Conservation (phyloP, 331 rosid species). For the Ulmus americana region DNA sequence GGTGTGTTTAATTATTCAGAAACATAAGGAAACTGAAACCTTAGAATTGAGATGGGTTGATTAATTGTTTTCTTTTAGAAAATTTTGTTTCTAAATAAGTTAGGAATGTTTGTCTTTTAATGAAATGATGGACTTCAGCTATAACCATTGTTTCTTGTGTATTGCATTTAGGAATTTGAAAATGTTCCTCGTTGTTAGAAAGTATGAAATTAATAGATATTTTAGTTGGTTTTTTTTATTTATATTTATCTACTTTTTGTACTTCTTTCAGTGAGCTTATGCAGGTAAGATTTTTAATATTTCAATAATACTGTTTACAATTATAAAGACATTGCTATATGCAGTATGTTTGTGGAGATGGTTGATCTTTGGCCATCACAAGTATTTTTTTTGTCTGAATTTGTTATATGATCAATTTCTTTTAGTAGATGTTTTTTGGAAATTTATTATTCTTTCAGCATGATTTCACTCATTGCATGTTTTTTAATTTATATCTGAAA, state of each 20-base stretch:
- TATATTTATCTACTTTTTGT: neutral
- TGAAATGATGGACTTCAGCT: neutral
- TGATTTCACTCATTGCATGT: constrained; percentile 8
- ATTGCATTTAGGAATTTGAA: constrained; percentile 1
- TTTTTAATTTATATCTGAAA: neutral
- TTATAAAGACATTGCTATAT: no score
- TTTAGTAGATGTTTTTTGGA: neutral
- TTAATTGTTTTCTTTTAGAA: neutral
- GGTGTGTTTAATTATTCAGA: neutral
- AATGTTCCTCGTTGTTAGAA: neutral
- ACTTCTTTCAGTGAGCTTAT: neutral
- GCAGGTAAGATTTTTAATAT: neutral
- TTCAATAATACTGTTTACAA: no score
- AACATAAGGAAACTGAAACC: neutral
- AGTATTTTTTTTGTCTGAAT: no score
- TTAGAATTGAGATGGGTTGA: neutral
- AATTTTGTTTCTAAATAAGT: no score
- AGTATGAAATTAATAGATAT: neutral
- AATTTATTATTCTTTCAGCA: neutral
- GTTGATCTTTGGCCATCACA: no score
- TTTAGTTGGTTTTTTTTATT: neutral
- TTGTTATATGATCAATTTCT: no score
- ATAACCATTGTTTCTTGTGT: neutral
- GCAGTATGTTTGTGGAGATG: no score
- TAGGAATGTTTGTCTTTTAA: neutral